Base-by-base conservation (phyloP, 2,329 filamentous ascomycete species). In the Passalora sequoiae region DNA sequence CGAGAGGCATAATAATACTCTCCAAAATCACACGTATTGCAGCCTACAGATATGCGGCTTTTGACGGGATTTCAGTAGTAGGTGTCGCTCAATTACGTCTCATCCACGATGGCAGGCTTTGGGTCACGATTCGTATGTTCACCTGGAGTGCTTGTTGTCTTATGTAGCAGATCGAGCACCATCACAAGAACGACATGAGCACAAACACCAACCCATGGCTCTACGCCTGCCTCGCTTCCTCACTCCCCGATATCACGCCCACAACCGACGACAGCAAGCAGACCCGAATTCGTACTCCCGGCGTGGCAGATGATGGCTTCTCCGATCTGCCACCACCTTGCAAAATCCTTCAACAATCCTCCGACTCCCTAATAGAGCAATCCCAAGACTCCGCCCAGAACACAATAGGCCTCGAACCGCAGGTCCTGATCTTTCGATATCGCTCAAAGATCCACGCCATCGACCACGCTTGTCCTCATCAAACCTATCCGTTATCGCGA, bases 401-500 rank as follows among this genome's bases (percentile, higher is more conserved):
- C 8, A 65, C 51, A 1, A 42, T 54, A 24, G 49, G 49, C 27
- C 37, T 49, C 36, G 69, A 69, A 71, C 83, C 43, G 1, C 81
- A 85, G 55, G 77, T 85, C 0, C 68, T 86, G 13, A 71, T 86
- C 0, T 86, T 84, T 49, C 72, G 72, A 51, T 82, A 82, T 55
- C 74, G 72, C 39, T 77, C 75, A 3, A 78, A 75, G 46, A 69
- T 85, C n/a, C 75, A 84, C 55, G 83, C 82, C 0, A 67, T 85
- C 16, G 80, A 86, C 46, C 81, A 85, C 66, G 81, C 84, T 70
- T 86, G 83, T 46, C 83, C 83, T 1, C 83, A 86, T 53, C 78
- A 76, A 1, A 75, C 80, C 0, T 86, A 76, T 44, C 81, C 83
- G 0, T 70, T 86, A 1, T 83, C 80, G 0, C 71, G 76, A 31